Conservation (phyloP, 345 rosid species). For the Gossypium bickii region DNA sequence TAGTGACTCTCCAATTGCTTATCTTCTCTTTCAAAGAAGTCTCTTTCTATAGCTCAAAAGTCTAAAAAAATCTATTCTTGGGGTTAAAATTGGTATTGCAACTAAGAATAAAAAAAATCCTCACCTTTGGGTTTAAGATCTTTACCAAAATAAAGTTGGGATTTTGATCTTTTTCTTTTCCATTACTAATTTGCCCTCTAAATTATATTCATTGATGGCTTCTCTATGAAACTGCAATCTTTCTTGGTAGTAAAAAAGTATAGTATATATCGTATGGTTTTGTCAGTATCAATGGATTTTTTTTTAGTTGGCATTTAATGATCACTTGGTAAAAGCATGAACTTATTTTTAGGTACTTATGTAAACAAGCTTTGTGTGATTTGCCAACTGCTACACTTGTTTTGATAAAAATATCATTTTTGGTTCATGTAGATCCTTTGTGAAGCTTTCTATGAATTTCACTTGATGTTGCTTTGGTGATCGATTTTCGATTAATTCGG, state of each 20-base stretch:
- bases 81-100: constrained; percentile 31
- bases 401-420: constrained; percentile 20
- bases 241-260: constrained; percentile 22
- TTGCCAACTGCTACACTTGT: constrained; percentile 71
- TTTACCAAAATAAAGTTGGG: constrained; percentile 23
- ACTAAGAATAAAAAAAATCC: constrained; percentile 22
- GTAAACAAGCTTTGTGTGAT: constrained; percentile 43
- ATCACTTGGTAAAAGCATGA: constrained; percentile 42
- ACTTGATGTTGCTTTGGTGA: constrained; percentile 24
- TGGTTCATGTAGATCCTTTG: neutral
- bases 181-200: constrained; percentile 18
- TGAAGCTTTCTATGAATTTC: constrained; percentile 21
- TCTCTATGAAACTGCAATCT: constrained; percentile 20
- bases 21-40: constrained; percentile 67
- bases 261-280: neutral
- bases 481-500: constrained; percentile 23
- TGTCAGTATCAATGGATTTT: neutral
- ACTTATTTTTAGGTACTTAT: constrained; percentile 36
- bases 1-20: constrained; percentile 34
- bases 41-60: neutral
- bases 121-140: constrained; percentile 12
- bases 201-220: constrained; percentile 10
- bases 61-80: constrained; percentile 16
- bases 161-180: neutral
- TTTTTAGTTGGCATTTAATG: constrained; percentile 47